Evolutionary conservation across 352 stramenopile species (phyloP).

Genomic region (Thalassiosira exigua): DNA sequence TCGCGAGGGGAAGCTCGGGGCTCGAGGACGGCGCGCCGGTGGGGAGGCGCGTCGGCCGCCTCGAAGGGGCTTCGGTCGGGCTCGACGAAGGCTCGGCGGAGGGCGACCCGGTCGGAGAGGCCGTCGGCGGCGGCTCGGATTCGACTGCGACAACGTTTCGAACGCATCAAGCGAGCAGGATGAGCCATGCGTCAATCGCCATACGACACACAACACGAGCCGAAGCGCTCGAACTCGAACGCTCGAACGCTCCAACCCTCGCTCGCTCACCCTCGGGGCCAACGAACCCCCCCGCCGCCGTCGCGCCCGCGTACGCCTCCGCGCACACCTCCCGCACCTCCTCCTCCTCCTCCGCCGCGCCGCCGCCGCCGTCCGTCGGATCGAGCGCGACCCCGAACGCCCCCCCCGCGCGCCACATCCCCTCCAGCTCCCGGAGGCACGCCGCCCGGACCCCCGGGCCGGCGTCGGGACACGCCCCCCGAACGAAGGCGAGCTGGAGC

Average conservation of each 20-base stretch:
- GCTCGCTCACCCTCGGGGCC: no score
- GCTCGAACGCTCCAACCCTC: neutral
- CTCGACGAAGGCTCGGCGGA: neutral
- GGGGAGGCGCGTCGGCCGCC: neutral
- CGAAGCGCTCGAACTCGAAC: neutral
- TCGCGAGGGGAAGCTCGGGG: neutral
- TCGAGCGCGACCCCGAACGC: conserved; percentile 30
- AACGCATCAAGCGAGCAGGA: neutral
- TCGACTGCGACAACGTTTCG: no score
- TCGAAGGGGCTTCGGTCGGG: neutral
- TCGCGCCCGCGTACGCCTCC: conserved; percentile 26
- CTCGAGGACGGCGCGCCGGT: neutral
- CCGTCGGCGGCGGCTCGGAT: neutral
- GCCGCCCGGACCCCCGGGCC: conserved; percentile 7
- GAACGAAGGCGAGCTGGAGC: conserved; percentile 44
- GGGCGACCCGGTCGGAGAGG: neutral
- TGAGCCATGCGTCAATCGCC: neutral
- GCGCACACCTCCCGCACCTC: conserved; percentile 32
- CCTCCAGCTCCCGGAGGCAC: conserved; percentile 41
- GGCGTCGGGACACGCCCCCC: conserved; percentile 28
- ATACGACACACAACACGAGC: neutral
- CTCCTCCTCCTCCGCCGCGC: neutral
- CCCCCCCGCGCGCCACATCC: conserved; percentile 25
- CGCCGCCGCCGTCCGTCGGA: neutral
- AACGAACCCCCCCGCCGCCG: conserved; percentile 11